A percentile compares a stretch with the other conserved stretches of the same genome.
Conservation (phyloP, 2,329 filamentous ascomycete species). For the Penicillium sp. region DNA sequence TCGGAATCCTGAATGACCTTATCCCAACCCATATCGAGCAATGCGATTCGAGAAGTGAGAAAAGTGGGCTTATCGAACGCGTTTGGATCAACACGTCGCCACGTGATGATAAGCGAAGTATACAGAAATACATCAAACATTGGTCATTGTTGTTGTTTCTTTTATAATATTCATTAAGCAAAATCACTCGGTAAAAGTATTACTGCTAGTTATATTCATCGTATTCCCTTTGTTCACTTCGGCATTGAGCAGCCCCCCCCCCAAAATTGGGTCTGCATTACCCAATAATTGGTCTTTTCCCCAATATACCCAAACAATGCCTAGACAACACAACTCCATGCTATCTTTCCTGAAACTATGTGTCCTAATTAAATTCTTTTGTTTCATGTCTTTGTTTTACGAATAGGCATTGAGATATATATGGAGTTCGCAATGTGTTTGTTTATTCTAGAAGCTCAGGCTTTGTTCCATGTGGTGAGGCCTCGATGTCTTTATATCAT, state of each 20-base stretch:
- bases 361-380: too few relatives aligned
- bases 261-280: background rate
- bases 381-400: too few relatives aligned
- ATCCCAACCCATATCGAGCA: conserved; percentile 33
- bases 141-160: background rate
- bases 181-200: background rate
- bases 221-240: background rate
- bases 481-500: background rate
- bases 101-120: conserved; percentile 8
- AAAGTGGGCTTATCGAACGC: conserved; percentile 2
- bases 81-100: conserved; percentile 3
- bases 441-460: background rate
- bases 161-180: background rate
- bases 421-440: background rate
- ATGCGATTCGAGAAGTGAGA: background rate
- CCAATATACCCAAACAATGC: too few relatives aligned
- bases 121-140: background rate
- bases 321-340: too few relatives aligned
- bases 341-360: too few relatives aligned
- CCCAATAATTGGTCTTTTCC: background rate
- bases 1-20: conserved; percentile 49
- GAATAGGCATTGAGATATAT: background rate
- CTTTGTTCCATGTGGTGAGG: background rate
- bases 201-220: background rate
- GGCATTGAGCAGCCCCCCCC: background rate